Evolutionary conservation across 176 grass and related monocot species (phyloP).

Genomic region (Oryza meyeriana): DNA sequence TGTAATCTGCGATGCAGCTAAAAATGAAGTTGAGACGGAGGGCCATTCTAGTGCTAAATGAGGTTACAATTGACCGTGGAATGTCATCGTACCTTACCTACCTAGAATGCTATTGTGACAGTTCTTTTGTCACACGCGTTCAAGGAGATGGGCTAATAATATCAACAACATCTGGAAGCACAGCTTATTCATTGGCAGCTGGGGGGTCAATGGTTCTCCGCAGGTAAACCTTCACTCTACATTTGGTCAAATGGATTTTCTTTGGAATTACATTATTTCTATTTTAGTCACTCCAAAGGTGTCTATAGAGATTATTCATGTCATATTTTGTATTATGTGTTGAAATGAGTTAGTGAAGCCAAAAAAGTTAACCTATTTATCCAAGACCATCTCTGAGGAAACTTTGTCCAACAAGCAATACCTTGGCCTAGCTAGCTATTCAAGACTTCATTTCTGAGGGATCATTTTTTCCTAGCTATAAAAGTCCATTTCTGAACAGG

Average conservation of each 20-base stretch:
- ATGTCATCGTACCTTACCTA: slow-evolving; percentile 84
- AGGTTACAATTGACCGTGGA: slow-evolving; percentile 72
- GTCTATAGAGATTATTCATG: not conserved
- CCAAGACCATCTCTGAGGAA: not conserved
- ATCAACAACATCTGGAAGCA: slow-evolving; percentile 82
- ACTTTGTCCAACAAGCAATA: not conserved
- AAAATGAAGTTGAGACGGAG: slow-evolving; percentile 59
- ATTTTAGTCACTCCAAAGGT: not conserved
- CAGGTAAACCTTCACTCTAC: slow-evolving; percentile 41
- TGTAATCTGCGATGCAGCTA: slow-evolving; percentile 67
- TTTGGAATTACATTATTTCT: not conserved
- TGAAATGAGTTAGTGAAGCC: not conserved
- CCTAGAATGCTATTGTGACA: slow-evolving; percentile 78
- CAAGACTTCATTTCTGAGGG: not conserved
- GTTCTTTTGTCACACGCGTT: slow-evolving; percentile 72
- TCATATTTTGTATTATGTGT: not conserved
- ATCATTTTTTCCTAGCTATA: not conserved
- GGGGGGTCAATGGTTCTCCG: slow-evolving; percentile 85
- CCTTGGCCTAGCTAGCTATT: not conserved
- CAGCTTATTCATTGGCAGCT: slow-evolving; percentile 76
- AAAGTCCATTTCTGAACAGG: not conserved
- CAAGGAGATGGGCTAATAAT: slow-evolving; percentile 81
- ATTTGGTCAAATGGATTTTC: slow-evolving; percentile 2
- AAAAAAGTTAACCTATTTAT: not conserved
- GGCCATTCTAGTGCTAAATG: slow-evolving; percentile 70